Conservation (phyloP, 495 filamentous ascomycete species). For the Chaetomidium leptoderma region DNA sequence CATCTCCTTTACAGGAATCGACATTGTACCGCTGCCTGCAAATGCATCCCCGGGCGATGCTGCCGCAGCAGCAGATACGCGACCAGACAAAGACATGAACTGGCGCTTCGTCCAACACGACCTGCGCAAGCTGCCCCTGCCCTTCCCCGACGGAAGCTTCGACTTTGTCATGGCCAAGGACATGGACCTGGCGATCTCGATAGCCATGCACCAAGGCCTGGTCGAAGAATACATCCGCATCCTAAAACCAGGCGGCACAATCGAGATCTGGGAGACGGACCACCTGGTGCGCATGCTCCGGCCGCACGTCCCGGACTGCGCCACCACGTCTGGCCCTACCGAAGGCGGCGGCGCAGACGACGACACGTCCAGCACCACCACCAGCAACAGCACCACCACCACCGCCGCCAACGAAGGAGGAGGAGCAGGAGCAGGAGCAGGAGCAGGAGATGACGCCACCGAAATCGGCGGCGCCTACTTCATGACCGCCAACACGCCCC, state of each 20-base stretch:
- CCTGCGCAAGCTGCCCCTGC: conserved; percentile 66
- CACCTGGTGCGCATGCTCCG: conserved; percentile 70
- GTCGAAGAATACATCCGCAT: conserved; percentile 75
- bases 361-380: conserved; percentile 28
- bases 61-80: conserved; percentile 7
- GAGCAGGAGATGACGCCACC: too few relatives aligned
- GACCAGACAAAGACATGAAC: conserved; percentile 63
- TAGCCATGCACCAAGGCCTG: conserved; percentile 57
- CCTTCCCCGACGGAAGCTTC: conserved; percentile 79
- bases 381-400: background rate
- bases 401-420: conserved; percentile 45
- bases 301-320: conserved; percentile 60
- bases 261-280: conserved; percentile 87
- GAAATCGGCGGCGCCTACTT: conserved; percentile 63
- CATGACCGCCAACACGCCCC: conserved; percentile 77
- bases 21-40: conserved; percentile 72
- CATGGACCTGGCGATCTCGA: conserved; percentile 63
- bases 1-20: conserved; percentile 76
- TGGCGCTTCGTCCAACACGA: conserved; percentile 90
- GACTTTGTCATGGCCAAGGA: conserved; percentile 91
- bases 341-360: conserved; percentile 38
- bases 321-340: conserved; percentile 1
- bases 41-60: conserved; percentile 30
- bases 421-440: too few relatives aligned
- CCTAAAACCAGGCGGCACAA: conserved; percentile 68